phyloP scores from a whole-genome alignment of 2,329 filamentous ascomycete genomes.

The Karstenula rhodostoma region DNA sequence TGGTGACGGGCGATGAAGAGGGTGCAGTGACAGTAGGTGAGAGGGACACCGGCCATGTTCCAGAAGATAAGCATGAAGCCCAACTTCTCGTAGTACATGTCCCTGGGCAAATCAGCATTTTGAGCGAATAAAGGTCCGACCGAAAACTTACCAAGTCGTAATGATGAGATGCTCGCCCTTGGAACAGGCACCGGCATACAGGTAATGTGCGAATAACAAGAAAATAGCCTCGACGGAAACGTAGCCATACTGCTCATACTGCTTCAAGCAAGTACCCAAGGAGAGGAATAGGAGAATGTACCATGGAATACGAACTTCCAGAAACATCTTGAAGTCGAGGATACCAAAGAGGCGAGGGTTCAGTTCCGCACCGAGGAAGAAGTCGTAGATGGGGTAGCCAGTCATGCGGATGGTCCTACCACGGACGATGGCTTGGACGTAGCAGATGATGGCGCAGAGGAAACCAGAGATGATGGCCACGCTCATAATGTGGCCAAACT shows the following conservation, averaged over 20 bases:
- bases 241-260: conserved; percentile 86
- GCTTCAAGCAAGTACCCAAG: conserved; percentile 77
- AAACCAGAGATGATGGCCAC: conserved; percentile 94
- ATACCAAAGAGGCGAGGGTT: conserved; percentile 86
- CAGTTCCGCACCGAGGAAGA: conserved; percentile 89
- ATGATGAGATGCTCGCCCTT: conserved; percentile 93
- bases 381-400: conserved; percentile 80
- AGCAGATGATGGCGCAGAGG: conserved; percentile 81
- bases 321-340: conserved; percentile 95
- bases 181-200: conserved; percentile 90
- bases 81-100: conserved; percentile 98
- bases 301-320: conserved; percentile 91
- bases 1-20: conserved; percentile 87
- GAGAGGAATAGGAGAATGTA: conserved; percentile 85
- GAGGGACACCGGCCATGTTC: conserved; percentile 90
- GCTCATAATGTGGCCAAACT: conserved; percentile 91
- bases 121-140: background rate
- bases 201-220: conserved; percentile 86
- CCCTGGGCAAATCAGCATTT: conserved; percentile 57
- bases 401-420: conserved; percentile 94
- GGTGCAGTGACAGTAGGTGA: conserved; percentile 93
- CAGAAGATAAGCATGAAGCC: conserved; percentile 98
- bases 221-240: conserved; percentile 86
- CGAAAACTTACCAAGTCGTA: conserved; percentile 72
- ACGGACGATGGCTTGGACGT: conserved; percentile 81